Base-by-base conservation (phyloP, 2,329 filamentous ascomycete species). In the Pseudogymnoascus sp. region DNA sequence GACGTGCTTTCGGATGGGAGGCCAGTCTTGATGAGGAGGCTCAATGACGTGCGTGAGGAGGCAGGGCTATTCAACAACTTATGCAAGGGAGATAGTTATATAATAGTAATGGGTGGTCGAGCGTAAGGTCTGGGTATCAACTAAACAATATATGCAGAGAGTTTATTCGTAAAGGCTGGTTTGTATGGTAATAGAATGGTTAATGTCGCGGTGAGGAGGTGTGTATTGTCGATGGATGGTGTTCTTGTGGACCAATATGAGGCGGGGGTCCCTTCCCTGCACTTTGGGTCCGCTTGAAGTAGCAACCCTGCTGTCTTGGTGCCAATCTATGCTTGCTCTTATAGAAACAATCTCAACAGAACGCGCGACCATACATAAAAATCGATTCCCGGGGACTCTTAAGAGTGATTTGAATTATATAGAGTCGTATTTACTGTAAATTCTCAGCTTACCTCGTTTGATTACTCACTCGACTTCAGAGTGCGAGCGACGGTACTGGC, bases 201-300 rank as follows among this genome's bases (percentile, higher is more conserved):
- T 56, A 34, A 56, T 56, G 50, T 56, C 50, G 16, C 28, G 50
- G 50, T 56, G 50, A 56, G 50, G 28, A 56, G 6, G 50, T 56
- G 50, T 12, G 46, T 31, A 31, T 31, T 53, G 46, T 34, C 44
- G 50, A 56, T 12, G 50, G 16, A 56, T 56, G 50, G 50, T 34
- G 50, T 34, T 56, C 28, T 56, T 28, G 50, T 56, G 50, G 50
- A 56, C 50, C 50, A 56, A 56, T 56, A 56, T 56, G 28, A 56
- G 50, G 50, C 50, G 50, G n/a, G 50, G 50, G 50, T 53, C 50
- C 34, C 50, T 56, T 31, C 50, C 50, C 25, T 56, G 50, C 28
- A 18, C 50, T 56, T 34, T 34, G 50, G 50, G 50, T 56, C 25
- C 50, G n/a, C 50, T n/a, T 12, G 50, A 31, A 56, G 25, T 56